These are phyloP conservation scores for Hyaloscypha finlandica DNA, from an alignment of 495 filamentous ascomycete genomes.

Conservation along the genomic window DNA sequence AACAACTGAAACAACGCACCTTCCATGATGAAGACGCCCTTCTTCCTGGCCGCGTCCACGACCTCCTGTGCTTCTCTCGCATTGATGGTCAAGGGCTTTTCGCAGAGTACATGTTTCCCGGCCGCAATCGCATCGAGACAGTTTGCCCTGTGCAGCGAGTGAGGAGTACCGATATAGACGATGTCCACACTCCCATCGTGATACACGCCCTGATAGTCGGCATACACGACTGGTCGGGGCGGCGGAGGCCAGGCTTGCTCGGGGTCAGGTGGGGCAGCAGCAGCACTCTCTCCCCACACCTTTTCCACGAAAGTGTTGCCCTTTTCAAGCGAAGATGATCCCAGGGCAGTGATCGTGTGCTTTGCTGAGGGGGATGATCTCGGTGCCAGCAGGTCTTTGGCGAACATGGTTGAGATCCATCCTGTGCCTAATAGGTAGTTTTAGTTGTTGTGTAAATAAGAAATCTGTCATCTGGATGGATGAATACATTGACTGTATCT, in stretches of 20 bases:
- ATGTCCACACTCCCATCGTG: slow-evolving; percentile 43
- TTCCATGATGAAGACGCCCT: slow-evolving; percentile 46
- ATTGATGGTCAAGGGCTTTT: slow-evolving; percentile 47
- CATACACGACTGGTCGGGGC: no score
- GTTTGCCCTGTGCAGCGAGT: slow-evolving; percentile 43
- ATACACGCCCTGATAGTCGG: slow-evolving; percentile 63
- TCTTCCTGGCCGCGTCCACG: slow-evolving; percentile 41
- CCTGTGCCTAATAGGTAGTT: background rate
- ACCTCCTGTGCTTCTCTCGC: slow-evolving; percentile 40
- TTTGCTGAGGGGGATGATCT: background rate
- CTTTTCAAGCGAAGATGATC: background rate
- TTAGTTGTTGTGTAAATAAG: no score
- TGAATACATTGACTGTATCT: no score
- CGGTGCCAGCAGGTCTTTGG: background rate
- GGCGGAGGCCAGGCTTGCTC: no score
- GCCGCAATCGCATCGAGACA: slow-evolving; percentile 44
- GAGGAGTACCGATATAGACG: slow-evolving; percentile 48
- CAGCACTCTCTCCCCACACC: background rate
- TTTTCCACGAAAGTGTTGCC: background rate
- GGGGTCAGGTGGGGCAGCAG: slow-evolving; percentile 43
- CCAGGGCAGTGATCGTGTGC: background rate
- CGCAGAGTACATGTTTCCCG: slow-evolving; percentile 52
- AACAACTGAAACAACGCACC: background rate
- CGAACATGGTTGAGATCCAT: background rate
- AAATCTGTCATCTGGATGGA: no score